Evolutionary conservation across 1,284 basidiomycete species (phyloP).

Genomic region (Tilletia indica): DNA sequence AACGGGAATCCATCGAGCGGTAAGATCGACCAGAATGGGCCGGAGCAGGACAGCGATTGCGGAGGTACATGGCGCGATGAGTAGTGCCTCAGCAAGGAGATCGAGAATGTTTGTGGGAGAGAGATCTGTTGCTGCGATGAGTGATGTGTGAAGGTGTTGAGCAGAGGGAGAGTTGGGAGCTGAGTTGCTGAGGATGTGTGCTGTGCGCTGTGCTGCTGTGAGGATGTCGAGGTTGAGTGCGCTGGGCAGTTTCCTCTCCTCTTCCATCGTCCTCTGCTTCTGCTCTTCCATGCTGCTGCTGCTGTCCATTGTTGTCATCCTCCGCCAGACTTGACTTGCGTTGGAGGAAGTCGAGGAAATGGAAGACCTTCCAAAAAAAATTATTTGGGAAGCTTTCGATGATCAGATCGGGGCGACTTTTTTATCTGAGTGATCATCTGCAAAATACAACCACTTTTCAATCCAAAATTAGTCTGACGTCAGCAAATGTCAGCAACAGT

Average conservation of each 20-base stretch:
- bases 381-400: too few relatives aligned
- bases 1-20: conserved; percentile 36
- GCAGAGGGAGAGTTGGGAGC: background rate
- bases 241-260: background rate
- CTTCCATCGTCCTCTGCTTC: background rate
- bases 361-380: too few relatives aligned
- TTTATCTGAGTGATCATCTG: too few relatives aligned
- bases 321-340: too few relatives aligned
- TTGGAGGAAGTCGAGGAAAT: too few relatives aligned
- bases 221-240: conserved; percentile 3
- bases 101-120: conserved; percentile 32
- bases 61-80: conserved; percentile 40
- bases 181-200: background rate
- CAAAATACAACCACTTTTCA: too few relatives aligned
- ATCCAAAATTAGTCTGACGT: too few relatives aligned
- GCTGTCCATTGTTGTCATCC: background rate
- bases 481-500: too few relatives aligned
- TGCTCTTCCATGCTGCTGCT: background rate
- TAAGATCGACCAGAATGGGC: conserved; percentile 50
- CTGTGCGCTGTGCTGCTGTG: background rate
- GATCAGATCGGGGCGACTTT: too few relatives aligned
- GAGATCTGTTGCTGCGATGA: background rate
- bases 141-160: background rate
- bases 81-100: conserved; percentile 42
- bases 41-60: conserved; percentile 44